phyloP scores from a whole-genome alignment of 148 eudicot species.

The Rhododendron ferrugineum region DNA sequence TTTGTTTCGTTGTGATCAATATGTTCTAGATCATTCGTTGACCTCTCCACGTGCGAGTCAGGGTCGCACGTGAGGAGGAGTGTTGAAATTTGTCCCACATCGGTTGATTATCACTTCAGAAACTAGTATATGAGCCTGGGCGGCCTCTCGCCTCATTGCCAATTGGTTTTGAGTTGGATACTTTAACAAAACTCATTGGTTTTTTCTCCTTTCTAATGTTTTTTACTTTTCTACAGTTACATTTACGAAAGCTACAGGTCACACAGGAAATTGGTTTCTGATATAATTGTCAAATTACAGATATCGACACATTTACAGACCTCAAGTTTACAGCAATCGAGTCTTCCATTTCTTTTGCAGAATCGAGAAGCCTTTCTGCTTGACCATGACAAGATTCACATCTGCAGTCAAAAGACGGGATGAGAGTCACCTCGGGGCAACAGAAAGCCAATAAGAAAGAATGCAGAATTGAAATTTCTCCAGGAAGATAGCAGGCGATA shows the following conservation, averaged over 20 bases:
- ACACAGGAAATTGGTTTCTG: background rate
- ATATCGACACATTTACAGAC: conserved; percentile 29
- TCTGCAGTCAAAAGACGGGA: conserved; percentile 39
- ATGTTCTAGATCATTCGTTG: no score
- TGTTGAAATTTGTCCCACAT: no score
- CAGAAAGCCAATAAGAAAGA: background rate
- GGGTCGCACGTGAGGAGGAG: no score
- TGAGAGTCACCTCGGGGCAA: background rate
- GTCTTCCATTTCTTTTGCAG: conserved; percentile 99
- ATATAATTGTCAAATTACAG: background rate
- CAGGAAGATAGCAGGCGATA: background rate
- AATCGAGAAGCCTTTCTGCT: conserved; percentile 98
- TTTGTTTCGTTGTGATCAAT: no score
- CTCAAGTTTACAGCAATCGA: conserved; percentile 95
- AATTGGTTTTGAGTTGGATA: no score
- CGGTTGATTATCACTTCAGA: no score
- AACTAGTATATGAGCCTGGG: no score
- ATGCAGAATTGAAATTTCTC: background rate
- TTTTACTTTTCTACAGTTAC: background rate
- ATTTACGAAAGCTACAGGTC: background rate
- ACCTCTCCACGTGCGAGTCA: no score
- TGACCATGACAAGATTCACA: conserved; percentile 99
- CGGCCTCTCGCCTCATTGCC: no score
- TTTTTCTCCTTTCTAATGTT: background rate
- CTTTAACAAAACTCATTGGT: background rate